Evolutionary conservation across 2,329 filamentous ascomycete species (phyloP).

Genomic region (Juglanconis juglandina): DNA sequence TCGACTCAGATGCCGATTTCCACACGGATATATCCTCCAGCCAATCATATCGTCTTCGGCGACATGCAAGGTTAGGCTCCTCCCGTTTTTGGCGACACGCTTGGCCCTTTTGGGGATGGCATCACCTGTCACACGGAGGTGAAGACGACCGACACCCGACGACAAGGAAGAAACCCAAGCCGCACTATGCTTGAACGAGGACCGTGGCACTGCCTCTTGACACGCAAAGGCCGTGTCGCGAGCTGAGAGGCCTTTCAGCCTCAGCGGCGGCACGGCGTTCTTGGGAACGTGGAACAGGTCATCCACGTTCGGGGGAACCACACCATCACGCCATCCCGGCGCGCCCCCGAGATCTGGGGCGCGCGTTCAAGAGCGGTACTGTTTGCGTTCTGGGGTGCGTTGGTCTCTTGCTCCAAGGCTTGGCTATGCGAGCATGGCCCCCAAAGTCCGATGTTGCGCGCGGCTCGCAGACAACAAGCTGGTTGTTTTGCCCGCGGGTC

Average conservation of each 20-base stretch:
- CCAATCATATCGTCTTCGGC: conserved; percentile 1
- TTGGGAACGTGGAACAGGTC: background rate
- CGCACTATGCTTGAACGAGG: background rate
- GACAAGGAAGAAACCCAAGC: background rate
- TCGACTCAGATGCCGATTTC: background rate
- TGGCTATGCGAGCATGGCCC: background rate
- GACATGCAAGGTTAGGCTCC: background rate
- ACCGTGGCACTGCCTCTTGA: background rate
- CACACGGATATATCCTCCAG: background rate
- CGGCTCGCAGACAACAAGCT: background rate
- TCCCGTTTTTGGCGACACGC: background rate
- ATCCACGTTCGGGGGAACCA: background rate
- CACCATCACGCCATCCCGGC: background rate
- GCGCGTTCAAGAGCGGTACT: background rate
- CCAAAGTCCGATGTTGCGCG: background rate
- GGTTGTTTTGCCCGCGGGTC: background rate
- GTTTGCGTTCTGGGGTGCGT: background rate
- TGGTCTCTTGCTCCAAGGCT: background rate
- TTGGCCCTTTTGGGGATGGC: background rate
- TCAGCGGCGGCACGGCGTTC: background rate
- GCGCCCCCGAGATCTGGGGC: background rate
- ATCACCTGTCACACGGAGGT: conserved; percentile 1
- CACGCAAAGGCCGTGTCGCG: background rate
- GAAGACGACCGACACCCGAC: conserved; percentile 7
- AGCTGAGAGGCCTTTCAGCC: background rate